Evolutionary conservation across 208 protist species (phyloP), one percentile per base, ranked within the genome.

Genomic region (Crithidia brevicula): DNA sequence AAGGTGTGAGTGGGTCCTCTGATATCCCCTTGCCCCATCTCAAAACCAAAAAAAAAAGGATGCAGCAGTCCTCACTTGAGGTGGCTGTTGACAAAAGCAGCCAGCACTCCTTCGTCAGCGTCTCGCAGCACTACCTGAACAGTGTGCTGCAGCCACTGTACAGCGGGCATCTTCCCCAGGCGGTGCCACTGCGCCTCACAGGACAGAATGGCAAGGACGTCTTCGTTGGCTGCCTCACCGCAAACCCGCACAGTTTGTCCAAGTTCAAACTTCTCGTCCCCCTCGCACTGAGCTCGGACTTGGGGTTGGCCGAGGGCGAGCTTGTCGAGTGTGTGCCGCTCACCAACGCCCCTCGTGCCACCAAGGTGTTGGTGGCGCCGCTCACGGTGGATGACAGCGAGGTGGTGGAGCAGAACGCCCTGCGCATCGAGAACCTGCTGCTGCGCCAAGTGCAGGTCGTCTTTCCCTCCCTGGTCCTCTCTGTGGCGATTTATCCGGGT

Each of bases 341-440:
- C 50, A 58, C 79, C 16, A 70, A 60, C 31, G 58, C 70, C 22
- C 70, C 68, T 9, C 74, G 73, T 22, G 92, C 91, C 23, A 83
- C 81, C 16, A 83, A 81, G 49, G 91, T 97, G 23, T 57, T 95
- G 16, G 94, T 97, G 30, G 58, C 70, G 36, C 92, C 92, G 22
- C 57, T 91, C 10, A 92, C 89, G 22, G 88, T 97, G 38, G 89
- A 97, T 64, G 94, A 98, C 50, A 95, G 89, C 54, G 94, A 98
- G 69, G 89, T 98, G 38, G 88, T 97, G 57, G 94, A 98, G 69
- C 81, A 92, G 50, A 98, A 97, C 66, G 88, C 89, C 18, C 23
- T 83, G 31, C 83, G 68, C 23, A 93, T 98, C 72, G 92, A 98
- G 77, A 68, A 70, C 28, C 56, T 87, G 50, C 72, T 98, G 54